These are phyloP conservation scores for Pterocarpus macrocarpus DNA, from an alignment of 306 rosid species.

Conservation along the genomic window DNA sequence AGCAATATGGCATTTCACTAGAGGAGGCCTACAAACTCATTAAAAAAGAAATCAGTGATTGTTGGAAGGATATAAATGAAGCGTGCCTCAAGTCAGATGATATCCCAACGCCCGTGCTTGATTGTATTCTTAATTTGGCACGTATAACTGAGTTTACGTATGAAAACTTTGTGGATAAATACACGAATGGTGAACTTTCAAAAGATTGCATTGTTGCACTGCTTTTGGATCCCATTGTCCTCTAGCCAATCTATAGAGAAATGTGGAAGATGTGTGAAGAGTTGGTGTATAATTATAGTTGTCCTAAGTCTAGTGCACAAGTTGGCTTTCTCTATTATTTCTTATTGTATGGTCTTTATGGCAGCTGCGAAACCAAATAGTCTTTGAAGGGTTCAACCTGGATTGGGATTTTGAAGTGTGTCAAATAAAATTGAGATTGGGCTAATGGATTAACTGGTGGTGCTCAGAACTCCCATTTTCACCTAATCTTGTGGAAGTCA, in stretches of 20 bases:
- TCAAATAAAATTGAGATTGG: no score
- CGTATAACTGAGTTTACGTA: conserved; percentile 30
- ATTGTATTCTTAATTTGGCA: conserved; percentile 45
- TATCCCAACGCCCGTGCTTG: conserved; percentile 48
- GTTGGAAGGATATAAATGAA: conserved; percentile 56
- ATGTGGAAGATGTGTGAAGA: neutral
- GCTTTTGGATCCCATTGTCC: conserved; percentile 3
- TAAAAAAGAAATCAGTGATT: neutral
- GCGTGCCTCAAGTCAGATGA: conserved; percentile 17
- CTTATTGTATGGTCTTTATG: no score
- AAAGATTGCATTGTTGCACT: conserved; percentile 37
- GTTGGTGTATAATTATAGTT: neutral
- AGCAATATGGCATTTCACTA: conserved; percentile 19
- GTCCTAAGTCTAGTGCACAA: no score
- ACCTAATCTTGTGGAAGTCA: no score
- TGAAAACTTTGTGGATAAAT: conserved; percentile 44
- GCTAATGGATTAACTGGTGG: no score
- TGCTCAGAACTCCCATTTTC: no score
- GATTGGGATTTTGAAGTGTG: no score
- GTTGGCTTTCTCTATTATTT: no score
- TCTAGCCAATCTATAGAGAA: neutral
- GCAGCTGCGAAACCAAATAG: no score
- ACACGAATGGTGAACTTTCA: conserved; percentile 38
- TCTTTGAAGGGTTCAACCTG: no score
- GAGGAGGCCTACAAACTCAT: conserved; percentile 28